Percentiles rank a stretch among this genome's conserved stretches.
Evolutionary conservation across 208 protist genomes (phyloP).

Genomic region (Herpetomonas samuelpessoai): DNA sequence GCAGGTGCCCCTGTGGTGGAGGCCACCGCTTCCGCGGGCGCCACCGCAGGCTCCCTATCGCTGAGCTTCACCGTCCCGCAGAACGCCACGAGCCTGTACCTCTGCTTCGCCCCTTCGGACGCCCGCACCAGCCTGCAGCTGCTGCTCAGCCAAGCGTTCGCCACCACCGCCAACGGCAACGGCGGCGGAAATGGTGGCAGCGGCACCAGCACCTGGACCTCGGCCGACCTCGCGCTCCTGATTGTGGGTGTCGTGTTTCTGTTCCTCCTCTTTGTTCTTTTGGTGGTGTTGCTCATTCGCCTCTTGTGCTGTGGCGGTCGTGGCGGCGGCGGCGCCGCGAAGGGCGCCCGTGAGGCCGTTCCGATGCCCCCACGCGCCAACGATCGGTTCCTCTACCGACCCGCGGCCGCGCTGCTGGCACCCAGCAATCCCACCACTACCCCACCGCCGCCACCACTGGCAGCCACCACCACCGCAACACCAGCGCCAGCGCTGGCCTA

Average conservation of each 20-base stretch:
- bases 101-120: constrained; percentile 77
- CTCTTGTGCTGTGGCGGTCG: constrained; percentile 29
- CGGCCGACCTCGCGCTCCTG: constrained; percentile 53
- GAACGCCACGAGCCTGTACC: constrained; percentile 22
- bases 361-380: constrained; percentile 75
- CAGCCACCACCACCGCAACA: not conserved
- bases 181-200: not conserved
- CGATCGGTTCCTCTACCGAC: constrained; percentile 62
- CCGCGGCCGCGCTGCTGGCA: not conserved
- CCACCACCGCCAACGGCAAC: constrained; percentile 4
- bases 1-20: constrained; percentile 12
- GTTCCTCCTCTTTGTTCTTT: constrained; percentile 63
- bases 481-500: not conserved
- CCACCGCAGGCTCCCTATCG: constrained; percentile 18
- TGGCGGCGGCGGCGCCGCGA: not conserved
- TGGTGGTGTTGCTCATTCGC: constrained; percentile 63
- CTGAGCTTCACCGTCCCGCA: constrained; percentile 35
- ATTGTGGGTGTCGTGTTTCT: constrained; percentile 79
- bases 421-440: constrained; percentile 6
- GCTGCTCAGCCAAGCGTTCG: constrained; percentile 26
- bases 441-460: constrained; percentile 5
- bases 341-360: constrained; percentile 9
- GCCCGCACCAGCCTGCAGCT: constrained; percentile 26
- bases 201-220: constrained; percentile 39
- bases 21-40: constrained; percentile 15